These are phyloP conservation scores for Lycium barbarum DNA, from an alignment of 257 asterid genomes.

Conservation along the genomic window DNA sequence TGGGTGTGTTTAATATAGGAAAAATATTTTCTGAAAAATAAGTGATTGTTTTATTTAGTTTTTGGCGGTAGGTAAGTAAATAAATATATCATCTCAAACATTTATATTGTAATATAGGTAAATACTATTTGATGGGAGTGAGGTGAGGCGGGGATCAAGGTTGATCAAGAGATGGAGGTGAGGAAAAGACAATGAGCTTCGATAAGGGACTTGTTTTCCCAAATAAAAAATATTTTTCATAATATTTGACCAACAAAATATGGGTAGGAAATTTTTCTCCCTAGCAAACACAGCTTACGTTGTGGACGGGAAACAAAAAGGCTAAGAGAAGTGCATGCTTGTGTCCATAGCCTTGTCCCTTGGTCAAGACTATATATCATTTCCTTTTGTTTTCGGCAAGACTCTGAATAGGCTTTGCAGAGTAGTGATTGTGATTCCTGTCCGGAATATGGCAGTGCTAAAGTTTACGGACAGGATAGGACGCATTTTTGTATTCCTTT, in stretches of 20 bases:
- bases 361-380: background rate
- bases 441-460: background rate
- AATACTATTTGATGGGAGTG: background rate
- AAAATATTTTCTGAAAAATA: background rate
- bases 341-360: background rate
- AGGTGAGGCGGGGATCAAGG: background rate
- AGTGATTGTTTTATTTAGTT: too few species aligned
- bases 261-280: too few species aligned
- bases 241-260: too few species aligned
- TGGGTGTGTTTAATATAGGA: background rate
- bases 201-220: too few species aligned
- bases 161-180: background rate
- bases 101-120: too few species aligned
- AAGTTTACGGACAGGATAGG: background rate
- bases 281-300: background rate
- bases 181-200: too few species aligned
- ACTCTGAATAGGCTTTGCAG: background rate
- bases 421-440: conserved; percentile 22
- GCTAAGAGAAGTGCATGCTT: background rate
- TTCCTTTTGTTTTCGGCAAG: too few species aligned
- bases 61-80: too few species aligned
- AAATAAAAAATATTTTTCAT: too few species aligned
- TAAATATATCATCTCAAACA: too few species aligned
- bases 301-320: background rate
- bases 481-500: background rate